These are phyloP conservation scores for Pisolithus tinctorius DNA, from an alignment of 768 basidiomycete genomes.

Conservation along the genomic window DNA sequence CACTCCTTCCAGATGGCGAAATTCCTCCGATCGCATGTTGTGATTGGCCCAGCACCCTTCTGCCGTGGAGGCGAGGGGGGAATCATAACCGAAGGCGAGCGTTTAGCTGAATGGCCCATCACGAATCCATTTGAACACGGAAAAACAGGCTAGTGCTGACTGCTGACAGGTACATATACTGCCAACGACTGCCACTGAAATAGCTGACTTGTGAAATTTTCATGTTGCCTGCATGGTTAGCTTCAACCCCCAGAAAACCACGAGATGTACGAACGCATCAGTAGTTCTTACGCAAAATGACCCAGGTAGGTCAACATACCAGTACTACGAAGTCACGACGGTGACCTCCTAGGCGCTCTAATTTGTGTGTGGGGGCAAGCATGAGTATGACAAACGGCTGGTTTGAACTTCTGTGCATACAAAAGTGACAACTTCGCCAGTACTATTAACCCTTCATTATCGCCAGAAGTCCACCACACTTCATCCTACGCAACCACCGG, in stretches of 20 bases:
- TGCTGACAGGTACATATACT: no score
- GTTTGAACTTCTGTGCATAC: neutral
- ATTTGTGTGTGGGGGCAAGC: no score
- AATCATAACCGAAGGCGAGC: neutral
- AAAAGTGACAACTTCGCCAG: neutral
- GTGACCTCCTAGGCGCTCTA: no score
- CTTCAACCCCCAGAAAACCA: neutral
- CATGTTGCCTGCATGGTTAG: neutral
- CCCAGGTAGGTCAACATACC: no score
- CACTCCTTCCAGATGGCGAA: neutral
- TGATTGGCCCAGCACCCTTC: neutral
- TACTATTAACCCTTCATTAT: neutral
- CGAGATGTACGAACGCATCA: neutral
- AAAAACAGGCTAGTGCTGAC: no score
- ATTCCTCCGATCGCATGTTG: neutral
- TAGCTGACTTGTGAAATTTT: neutral
- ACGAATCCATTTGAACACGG: no score
- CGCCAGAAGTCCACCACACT: neutral
- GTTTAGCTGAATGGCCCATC: neutral
- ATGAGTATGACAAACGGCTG: neutral
- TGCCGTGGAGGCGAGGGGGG: neutral
- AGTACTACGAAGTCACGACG: no score
- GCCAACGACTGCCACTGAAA: no score
- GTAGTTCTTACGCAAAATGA: no score
- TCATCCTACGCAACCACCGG: neutral